Percentiles rank a stretch among this genome's conserved stretches.
These are phyloP conservation scores for Termitomyces sp. DNA, from an alignment of 768 basidiomycete genomes.

Conservation along the genomic window DNA sequence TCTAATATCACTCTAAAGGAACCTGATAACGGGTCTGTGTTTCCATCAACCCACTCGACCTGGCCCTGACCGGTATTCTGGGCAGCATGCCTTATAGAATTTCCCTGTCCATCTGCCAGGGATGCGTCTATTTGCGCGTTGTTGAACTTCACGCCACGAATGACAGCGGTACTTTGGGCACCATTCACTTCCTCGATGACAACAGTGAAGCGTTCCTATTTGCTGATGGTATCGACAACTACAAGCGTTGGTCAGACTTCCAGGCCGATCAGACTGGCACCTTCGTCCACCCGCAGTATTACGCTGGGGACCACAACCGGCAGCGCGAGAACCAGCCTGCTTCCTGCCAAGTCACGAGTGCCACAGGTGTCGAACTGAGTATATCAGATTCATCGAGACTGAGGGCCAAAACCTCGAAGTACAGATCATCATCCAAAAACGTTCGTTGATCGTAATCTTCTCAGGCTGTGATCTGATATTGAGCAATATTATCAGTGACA, in stretches of 20 bases:
- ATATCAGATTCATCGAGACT: not conserved
- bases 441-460: not conserved
- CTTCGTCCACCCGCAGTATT: slow-evolving; percentile 23
- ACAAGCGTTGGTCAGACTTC: slow-evolving; percentile 31
- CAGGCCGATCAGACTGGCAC: slow-evolving; percentile 16
- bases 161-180: slow-evolving; percentile 34
- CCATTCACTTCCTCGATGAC: slow-evolving; percentile 9
- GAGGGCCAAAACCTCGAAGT: slow-evolving; percentile 1
- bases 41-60: not conserved
- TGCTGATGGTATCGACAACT: slow-evolving; percentile 33
- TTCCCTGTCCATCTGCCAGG: not conserved
- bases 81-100: not conserved
- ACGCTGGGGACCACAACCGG: slow-evolving; percentile 4
- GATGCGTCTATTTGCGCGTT: slow-evolving; percentile 16
- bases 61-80: not conserved
- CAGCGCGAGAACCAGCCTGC: slow-evolving; percentile 1
- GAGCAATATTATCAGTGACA: too few species aligned
- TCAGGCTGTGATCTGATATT: too few species aligned
- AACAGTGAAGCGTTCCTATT: slow-evolving; percentile 25
- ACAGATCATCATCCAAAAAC: slow-evolving; percentile 1
- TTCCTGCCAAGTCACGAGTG: slow-evolving; percentile 1
- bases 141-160: slow-evolving; percentile 27
- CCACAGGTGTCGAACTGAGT: not conserved
- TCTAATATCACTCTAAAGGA: not conserved
- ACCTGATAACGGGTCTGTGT: not conserved